A percentile compares a stretch with the other conserved stretches of the same genome.
phyloP scores from a whole-genome alignment of 208 protist genomes.

The Trypanosoma platydactyli region DNA sequence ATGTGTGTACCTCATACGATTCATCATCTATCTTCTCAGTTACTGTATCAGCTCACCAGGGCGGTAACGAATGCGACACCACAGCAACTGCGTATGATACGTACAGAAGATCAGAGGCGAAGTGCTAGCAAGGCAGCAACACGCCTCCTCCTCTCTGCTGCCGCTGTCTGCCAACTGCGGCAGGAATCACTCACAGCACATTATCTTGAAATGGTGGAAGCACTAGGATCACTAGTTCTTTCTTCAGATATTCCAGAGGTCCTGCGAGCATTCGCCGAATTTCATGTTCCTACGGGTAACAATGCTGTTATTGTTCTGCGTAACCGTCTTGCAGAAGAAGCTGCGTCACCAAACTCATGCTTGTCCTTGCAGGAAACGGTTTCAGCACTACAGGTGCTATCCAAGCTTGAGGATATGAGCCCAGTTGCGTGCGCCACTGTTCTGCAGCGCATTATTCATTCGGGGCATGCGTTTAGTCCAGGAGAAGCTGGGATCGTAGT shows the following conservation, averaged over 20 bases:
- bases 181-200: constrained; percentile 39
- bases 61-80: constrained; percentile 15
- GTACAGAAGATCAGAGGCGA: constrained; percentile 3
- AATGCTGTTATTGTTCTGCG: constrained; percentile 15
- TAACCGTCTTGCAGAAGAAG: constrained; percentile 16
- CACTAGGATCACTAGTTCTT: constrained; percentile 35
- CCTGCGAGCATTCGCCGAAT: constrained; percentile 18
- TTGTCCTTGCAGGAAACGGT: constrained; percentile 23
- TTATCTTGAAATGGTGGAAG: constrained; percentile 43
- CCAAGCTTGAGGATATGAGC: constrained; percentile 16
- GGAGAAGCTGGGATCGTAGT: constrained; percentile 33
- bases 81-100: constrained; percentile 22
- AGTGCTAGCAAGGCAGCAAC: constrained; percentile 27
- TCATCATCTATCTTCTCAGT: constrained; percentile 52
- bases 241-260: constrained; percentile 29
- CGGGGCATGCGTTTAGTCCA: constrained; percentile 9
- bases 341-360: constrained; percentile 12
- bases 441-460: constrained; percentile 27
- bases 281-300: constrained; percentile 18
- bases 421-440: constrained; percentile 17
- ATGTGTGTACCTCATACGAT: constrained; percentile 68
- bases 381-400: constrained; percentile 24
- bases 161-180: constrained; percentile 46
- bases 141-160: constrained; percentile 46
- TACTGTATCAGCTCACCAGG: constrained; percentile 43